Percentiles rank a stretch among this genome's conserved stretches.
Conservation (phyloP, 805 yeast genomes). For the Candida takata region DNA sequence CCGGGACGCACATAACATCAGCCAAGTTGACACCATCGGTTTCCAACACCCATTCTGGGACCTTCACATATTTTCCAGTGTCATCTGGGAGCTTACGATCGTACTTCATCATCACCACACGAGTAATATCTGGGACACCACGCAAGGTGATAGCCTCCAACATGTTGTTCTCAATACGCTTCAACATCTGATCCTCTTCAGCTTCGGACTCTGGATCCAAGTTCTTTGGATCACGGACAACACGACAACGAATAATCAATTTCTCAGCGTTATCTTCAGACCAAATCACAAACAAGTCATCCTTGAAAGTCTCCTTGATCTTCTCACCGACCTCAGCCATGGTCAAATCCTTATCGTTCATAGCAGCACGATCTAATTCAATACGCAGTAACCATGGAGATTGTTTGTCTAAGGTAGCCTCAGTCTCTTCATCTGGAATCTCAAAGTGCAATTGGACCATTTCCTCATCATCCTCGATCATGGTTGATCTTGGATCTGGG, state of each 20-base stretch:
- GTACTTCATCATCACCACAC: slow-evolving; percentile 77
- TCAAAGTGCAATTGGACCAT: slow-evolving; percentile 96
- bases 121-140: slow-evolving; percentile 90
- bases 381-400: slow-evolving; percentile 97
- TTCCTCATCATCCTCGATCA: slow-evolving; percentile 92
- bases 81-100: slow-evolving; percentile 66
- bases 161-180: slow-evolving; percentile 94
- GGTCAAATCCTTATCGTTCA: slow-evolving; percentile 95
- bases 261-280: slow-evolving; percentile 98
- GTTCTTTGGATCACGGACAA: slow-evolving; percentile 91
- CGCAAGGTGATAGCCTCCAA: slow-evolving; percentile 88
- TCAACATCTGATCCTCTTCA: slow-evolving; percentile 94
- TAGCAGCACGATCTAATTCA: slow-evolving; percentile 96
- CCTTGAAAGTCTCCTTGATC: slow-evolving; percentile 87
- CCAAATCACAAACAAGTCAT: slow-evolving; percentile 96
- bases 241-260: slow-evolving; percentile 95
- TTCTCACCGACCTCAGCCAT: slow-evolving; percentile 98
- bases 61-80: slow-evolving; percentile 81
- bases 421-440: slow-evolving; percentile 96
- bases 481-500: slow-evolving; percentile 97
- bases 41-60: slow-evolving; percentile 96
- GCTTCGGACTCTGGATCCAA: slow-evolving; percentile 91
- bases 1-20: slow-evolving; percentile 90
- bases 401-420: slow-evolving; percentile 87
- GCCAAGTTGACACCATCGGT: slow-evolving; percentile 97